phyloP scores from a whole-genome alignment of 1,284 basidiomycete species.

The Papiliotrema nemorosa region DNA sequence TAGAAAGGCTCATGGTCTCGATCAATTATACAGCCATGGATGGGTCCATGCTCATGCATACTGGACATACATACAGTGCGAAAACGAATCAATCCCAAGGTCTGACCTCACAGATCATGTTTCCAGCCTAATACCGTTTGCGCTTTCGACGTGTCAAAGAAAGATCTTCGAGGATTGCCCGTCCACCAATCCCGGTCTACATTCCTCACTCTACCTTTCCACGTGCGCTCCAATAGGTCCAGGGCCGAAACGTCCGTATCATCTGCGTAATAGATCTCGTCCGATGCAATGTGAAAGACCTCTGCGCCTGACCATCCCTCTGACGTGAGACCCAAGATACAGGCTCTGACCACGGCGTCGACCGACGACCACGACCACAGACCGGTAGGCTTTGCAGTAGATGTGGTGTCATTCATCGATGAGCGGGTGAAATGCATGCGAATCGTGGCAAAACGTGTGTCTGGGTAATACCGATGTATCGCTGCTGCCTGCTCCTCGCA shows the following conservation, averaged over 20 bases:
- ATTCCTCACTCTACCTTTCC: constrained; percentile 14
- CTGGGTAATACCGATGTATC: constrained; percentile 31
- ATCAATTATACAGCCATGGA: no score
- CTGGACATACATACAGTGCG: no score
- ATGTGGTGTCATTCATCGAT: constrained; percentile 10
- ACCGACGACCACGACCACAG: constrained; percentile 38
- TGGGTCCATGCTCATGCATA: no score
- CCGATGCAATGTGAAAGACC: constrained; percentile 36
- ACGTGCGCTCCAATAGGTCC: constrained; percentile 21
- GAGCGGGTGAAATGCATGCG: constrained; percentile 36
- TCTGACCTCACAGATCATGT: constrained; percentile 33
- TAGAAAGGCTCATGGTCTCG: no score
- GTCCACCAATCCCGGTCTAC: constrained; percentile 16
- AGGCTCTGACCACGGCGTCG: constrained; percentile 30
- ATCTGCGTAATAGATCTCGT: constrained; percentile 18
- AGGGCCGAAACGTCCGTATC: no score
- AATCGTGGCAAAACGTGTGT: constrained; percentile 36
- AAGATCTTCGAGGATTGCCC: constrained; percentile 21
- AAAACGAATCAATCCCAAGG: no score
- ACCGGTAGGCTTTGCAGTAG: constrained; percentile 18
- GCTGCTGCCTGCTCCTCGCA: constrained; percentile 41
- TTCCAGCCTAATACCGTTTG: constrained; percentile 45
- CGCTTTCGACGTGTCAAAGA: constrained; percentile 43
- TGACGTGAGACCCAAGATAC: constrained; percentile 31
- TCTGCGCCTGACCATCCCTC: constrained; percentile 33